Percentiles rank a stretch among this genome's conserved stretches.
These are phyloP conservation scores for Tieghemostelium lacteum DNA, from an alignment of 78 protist species.

Conservation along the genomic window DNA sequence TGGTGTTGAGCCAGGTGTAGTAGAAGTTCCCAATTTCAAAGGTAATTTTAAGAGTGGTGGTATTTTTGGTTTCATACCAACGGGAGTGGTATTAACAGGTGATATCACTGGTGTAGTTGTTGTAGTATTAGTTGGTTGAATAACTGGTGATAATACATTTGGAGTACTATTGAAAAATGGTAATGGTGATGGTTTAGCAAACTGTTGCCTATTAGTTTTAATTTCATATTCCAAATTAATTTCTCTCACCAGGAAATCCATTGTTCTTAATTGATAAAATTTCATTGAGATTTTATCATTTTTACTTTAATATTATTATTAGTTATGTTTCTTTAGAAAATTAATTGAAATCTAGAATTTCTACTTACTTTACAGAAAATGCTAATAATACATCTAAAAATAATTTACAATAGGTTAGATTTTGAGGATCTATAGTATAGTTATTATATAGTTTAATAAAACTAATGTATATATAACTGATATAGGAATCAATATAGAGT, in stretches of 20 bases:
- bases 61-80: neutral
- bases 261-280: slow-evolving; percentile 83
- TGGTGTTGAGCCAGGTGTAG: neutral
- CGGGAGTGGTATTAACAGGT: neutral
- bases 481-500: slow-evolving; percentile 79
- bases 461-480: slow-evolving; percentile 74
- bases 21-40: neutral
- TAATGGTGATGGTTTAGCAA: slow-evolving; percentile 25
- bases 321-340: neutral
- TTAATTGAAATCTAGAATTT: neutral
- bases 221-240: slow-evolving; percentile 81
- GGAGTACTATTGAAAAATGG: slow-evolving; percentile 15
- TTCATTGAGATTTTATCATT: slow-evolving; percentile 76
- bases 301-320: slow-evolving; percentile 22
- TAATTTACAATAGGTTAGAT: slow-evolving; percentile 73
- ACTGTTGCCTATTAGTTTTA: slow-evolving; percentile 49
- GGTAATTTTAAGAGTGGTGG: slow-evolving; percentile 15
- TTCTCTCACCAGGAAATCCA: slow-evolving; percentile 86
- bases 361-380: slow-evolving; percentile 77
- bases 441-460: slow-evolving; percentile 81
- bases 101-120: neutral
- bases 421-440: slow-evolving; percentile 56
- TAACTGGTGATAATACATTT: neutral
- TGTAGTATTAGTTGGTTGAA: slow-evolving; percentile 6
- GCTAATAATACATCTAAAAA: slow-evolving; percentile 58